Conservation (phyloP, 2,329 filamentous ascomycete genomes). For the Pyrenochaeta sp. region DNA sequence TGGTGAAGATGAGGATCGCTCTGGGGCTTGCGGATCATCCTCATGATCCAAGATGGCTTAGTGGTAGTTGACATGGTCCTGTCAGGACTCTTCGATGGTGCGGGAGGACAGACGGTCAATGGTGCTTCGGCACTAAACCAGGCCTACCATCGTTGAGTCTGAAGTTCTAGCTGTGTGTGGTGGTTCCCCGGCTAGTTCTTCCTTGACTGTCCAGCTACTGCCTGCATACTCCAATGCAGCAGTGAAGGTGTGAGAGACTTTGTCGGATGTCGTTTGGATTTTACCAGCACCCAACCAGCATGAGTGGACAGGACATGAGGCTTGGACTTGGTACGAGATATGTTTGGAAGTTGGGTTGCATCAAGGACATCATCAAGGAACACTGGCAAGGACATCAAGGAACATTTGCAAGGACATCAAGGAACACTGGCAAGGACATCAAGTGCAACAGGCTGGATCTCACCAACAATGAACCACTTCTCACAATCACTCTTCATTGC, state of each 20-base stretch:
- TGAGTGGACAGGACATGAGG: not conserved
- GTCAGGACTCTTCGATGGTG: slow-evolving; percentile 11
- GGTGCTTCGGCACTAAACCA: slow-evolving; percentile 13
- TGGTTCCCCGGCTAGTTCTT: not conserved
- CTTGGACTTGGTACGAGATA: not conserved
- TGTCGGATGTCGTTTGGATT: not conserved
- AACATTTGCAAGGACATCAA: not conserved
- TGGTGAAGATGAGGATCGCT: slow-evolving; percentile 11
- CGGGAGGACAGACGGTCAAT: slow-evolving; percentile 20
- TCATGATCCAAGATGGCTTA: slow-evolving; percentile 7
- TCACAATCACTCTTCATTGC: too few species aligned
- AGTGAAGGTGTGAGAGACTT: not conserved
- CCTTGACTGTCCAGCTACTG: slow-evolving; percentile 3
- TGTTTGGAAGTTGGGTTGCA: not conserved
- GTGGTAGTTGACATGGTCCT: slow-evolving; percentile 11
- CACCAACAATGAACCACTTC: too few species aligned
- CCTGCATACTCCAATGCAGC: not conserved
- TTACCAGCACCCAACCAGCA: not conserved
- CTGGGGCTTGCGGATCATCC: slow-evolving; percentile 10
- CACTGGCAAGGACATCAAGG: not conserved
- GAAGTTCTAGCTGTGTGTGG: not conserved
- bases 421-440: not conserved
- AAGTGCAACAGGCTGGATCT: not conserved
- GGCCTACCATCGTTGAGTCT: slow-evolving; percentile 15
- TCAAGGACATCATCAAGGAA: not conserved